Base-by-base conservation (phyloP, 106 monocot species). In the Phalaenopsis equestris region DNA sequence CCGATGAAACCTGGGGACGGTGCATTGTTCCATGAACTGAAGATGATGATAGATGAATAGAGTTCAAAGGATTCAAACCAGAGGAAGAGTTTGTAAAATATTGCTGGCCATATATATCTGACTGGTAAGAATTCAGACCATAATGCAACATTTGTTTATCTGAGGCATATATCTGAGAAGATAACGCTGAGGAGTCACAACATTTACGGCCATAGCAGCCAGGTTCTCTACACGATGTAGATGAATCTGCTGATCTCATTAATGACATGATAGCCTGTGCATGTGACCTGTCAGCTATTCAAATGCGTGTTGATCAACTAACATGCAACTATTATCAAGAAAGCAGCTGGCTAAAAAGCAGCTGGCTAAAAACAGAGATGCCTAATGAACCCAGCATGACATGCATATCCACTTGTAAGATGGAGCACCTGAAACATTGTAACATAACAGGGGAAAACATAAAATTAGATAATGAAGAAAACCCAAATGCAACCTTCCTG, bases 181-280 rank as follows among this genome's bases (percentile, higher is more conserved):
- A 86, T 43, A 85, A 82, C 61, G 42, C 73, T 46, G 87, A 67
- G 47, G 41, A 73, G 21, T 79, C 89, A 12, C 75, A 79, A 41
- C 47, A 79, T 55, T 81, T 88, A 11, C 67, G 80, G 2, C 70
- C 47, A 75, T 88, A 92, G 37, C 75, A 76, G 73, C 81, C 87
- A 3, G 82, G 76, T 41, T 92, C 84, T 48, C 80, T 79, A 70
- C 86, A 90, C 18, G 87, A 82, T 45, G 85, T 81, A 39, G 93
- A 90, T 67, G 87, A 86, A 85, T 91, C 88, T 79, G 84, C 82
- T 76, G 86, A 86, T n/a, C 84, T 79, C 47, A 88, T 80, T 39
- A 88, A 72, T 82, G 93, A 85, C 93, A 90, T 90, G 78, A 61
- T 83, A 47, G 10, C 75, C 23, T 21, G 21, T n/a, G 19, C 7